These are phyloP conservation scores for Mycotypha africana DNA, from an alignment of 371 early-diverging fungal species.

Conservation along the genomic window DNA sequence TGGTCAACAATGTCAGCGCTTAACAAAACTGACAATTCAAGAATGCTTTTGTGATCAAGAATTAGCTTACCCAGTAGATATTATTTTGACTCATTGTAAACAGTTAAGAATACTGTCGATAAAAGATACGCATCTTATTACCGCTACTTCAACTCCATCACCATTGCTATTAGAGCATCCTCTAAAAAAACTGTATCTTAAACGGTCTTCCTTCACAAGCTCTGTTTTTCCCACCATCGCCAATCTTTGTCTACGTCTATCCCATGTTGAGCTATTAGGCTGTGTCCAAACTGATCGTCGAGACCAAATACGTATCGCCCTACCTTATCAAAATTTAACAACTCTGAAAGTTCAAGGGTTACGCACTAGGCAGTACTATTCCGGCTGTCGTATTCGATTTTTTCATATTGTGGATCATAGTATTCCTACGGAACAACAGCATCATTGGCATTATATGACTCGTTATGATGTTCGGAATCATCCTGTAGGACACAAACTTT, in stretches of 20 bases:
- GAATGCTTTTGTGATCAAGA: slow-evolving; percentile 6
- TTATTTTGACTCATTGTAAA: slow-evolving; percentile 3
- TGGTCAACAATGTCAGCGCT: slow-evolving; percentile 7
- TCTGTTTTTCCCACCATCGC: slow-evolving; percentile 5
- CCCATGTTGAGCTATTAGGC: slow-evolving; percentile 8
- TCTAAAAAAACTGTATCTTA: slow-evolving; percentile 3
- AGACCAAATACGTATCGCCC: slow-evolving; percentile 4
- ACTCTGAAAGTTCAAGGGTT: slow-evolving; percentile 10
- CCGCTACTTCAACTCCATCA: not conserved
- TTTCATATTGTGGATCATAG: not conserved
- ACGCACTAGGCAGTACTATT: slow-evolving; percentile 11
- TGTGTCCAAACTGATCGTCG: slow-evolving; percentile 14
- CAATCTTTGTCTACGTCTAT: not conserved
- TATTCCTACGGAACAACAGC: too few species aligned
- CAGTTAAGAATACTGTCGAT: slow-evolving; percentile 1
- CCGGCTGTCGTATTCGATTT: slow-evolving; percentile 13
- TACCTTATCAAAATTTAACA: slow-evolving; percentile 2
- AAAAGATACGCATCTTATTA: slow-evolving; percentile 3
- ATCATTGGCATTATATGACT: slow-evolving; percentile 15
- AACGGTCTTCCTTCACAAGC: slow-evolving; percentile 10
- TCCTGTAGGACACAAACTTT: slow-evolving; percentile 7
- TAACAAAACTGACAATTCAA: slow-evolving; percentile 8
- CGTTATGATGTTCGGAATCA: slow-evolving; percentile 8
- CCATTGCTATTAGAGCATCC: not conserved
- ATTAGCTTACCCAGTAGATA: slow-evolving; percentile 1